Evolutionary conservation across 805 yeast species (phyloP).

Genomic region (Debaryomyces maramus): DNA sequence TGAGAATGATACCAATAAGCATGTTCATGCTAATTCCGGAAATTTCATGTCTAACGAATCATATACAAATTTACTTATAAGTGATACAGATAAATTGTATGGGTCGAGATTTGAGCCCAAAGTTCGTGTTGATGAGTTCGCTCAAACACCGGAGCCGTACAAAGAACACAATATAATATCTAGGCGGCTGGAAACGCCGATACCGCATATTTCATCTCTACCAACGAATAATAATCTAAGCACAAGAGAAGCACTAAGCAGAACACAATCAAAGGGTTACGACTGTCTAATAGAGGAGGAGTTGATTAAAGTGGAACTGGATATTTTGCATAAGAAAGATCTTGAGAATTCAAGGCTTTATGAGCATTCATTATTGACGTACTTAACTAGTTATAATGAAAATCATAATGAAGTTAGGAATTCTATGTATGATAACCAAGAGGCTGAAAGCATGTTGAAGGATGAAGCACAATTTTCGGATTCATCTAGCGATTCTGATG

Average conservation of each 20-base stretch:
- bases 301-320: constrained; percentile 8
- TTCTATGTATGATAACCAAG: constrained; percentile 10
- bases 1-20: not conserved
- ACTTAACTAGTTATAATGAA: constrained; percentile 13
- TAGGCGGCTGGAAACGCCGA: too few relatives aligned
- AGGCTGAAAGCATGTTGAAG: constrained; percentile 2
- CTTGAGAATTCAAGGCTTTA: constrained; percentile 11
- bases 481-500: constrained; percentile 9
- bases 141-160: not conserved
- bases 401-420: constrained; percentile 6
- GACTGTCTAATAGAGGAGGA: constrained; percentile 4
- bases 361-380: constrained; percentile 20
- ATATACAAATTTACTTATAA: not conserved
- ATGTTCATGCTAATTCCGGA: not conserved
- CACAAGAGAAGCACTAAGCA: too few relatives aligned
- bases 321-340: constrained; percentile 14
- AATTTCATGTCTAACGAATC: not conserved
- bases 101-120: not conserved
- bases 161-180: too few relatives aligned
- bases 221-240: not conserved
- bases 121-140: not conserved
- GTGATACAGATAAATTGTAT: not conserved
- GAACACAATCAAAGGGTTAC: too few relatives aligned
- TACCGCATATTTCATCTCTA: constrained; percentile 7
- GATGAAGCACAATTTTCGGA: constrained; percentile 6